Base-by-base conservation (phyloP, 2,329 filamentous ascomycete species). In the Rutstroemia sp. region DNA sequence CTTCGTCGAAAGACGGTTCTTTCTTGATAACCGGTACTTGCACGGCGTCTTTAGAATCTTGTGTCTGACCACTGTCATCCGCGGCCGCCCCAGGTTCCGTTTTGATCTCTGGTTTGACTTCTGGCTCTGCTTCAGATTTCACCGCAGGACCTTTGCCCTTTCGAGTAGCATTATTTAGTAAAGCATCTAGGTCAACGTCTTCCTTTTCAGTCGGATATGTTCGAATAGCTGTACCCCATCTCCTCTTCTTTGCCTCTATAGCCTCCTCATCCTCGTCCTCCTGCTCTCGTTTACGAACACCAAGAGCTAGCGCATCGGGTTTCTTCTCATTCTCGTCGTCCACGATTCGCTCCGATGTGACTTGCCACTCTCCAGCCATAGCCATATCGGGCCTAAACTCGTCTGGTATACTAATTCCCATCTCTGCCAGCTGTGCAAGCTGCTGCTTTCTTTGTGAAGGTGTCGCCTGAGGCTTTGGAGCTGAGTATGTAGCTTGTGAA, bases 351-450 rank as follows among this genome's bases (percentile, higher is more conserved):
- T 69, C 61, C 9, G 63, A 60, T 57, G 81, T 84, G 10, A 86
- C 81, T 0, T 89, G 83, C 92, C 92, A 99, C 53, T 95, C 88
- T 34, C 94, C 90, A 4, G 87, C 85, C 75, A 96, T 84, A 5
- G 92, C 91, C 82, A 96, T 84, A 58, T 94, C 89, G 2, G 80
- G 78, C 58, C 89, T 78, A 56, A 89, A 84, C 62, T 88, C 84
- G 46, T 89, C 84, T 0, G 94, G 94, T 54, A 97, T 81, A 48
- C 84, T 82, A 49, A 99, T 84, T 0, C 94, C 94, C 78, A 99
- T 80, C 38, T 87, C 88, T 4, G 87, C 91, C 10, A 99, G 77
- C 71, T 97, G 91, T 61, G 91, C 86, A 66, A 95, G 81, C 73
- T 99, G 94, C 54, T 79, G 80, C 71, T 92, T 92, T 56, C 89